A percentile compares a stretch with the other conserved stretches of the same genome.
These are phyloP conservation scores for Leccinum sublutescens DNA, from an alignment of 768 basidiomycete genomes.

Conservation along the genomic window DNA sequence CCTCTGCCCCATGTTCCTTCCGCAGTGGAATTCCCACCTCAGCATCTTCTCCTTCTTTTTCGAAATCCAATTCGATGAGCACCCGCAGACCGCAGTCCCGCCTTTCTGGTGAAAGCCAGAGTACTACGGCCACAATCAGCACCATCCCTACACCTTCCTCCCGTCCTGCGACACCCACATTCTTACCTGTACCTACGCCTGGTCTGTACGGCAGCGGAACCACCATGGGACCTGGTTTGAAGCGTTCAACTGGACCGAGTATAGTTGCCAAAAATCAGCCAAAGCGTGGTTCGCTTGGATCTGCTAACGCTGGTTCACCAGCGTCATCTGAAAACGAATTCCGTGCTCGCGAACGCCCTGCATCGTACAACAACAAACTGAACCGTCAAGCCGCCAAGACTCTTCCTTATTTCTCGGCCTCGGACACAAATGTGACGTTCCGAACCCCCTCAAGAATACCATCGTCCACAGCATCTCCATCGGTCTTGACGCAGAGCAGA, in stretches of 20 bases:
- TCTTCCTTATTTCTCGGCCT: slow-evolving; percentile 42
- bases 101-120: slow-evolving; percentile 59
- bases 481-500: slow-evolving; percentile 40
- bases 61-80: slow-evolving; percentile 41
- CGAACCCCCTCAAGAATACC: slow-evolving; percentile 44
- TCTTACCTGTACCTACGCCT: slow-evolving; percentile 65
- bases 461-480: slow-evolving; percentile 35
- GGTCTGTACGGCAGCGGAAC: slow-evolving; percentile 43
- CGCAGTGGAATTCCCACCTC: slow-evolving; percentile 48
- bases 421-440: slow-evolving; percentile 46
- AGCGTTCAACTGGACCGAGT: slow-evolving; percentile 57
- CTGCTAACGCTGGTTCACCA: slow-evolving; percentile 36
- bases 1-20: slow-evolving; percentile 53
- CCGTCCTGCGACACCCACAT: slow-evolving; percentile 74
- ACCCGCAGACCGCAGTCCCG: slow-evolving; percentile 72
- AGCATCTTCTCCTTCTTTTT: slow-evolving; percentile 45
- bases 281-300: slow-evolving; percentile 66
- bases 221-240: slow-evolving; percentile 43
- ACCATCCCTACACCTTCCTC: slow-evolving; percentile 67
- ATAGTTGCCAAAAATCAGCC: slow-evolving; percentile 40
- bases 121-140: slow-evolving; percentile 54
- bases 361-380: slow-evolving; percentile 26
- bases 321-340: slow-evolving; percentile 29
- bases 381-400: slow-evolving; percentile 30
- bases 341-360: slow-evolving; percentile 27